These are phyloP conservation scores for Meyerozyma sp. DNA, from an alignment of 1,139 yeast species.

Conservation along the genomic window DNA sequence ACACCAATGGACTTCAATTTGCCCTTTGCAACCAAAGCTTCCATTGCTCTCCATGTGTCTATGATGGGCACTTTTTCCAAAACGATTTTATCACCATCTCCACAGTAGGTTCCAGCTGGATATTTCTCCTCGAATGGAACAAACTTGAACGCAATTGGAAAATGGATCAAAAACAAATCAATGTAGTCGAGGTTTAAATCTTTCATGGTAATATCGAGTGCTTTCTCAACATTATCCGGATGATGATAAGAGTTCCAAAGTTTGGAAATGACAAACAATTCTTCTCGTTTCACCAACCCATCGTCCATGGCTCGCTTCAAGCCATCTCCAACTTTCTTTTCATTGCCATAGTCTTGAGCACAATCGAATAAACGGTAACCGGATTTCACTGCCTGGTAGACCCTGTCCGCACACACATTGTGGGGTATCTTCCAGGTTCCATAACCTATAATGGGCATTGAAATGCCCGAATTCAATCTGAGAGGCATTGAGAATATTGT, in stretches of 20 bases:
- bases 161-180: slow-evolving; percentile 73
- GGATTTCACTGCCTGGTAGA: slow-evolving; percentile 60
- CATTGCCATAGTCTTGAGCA: slow-evolving; percentile 77
- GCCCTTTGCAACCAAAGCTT: slow-evolving; percentile 51
- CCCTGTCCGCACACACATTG: slow-evolving; percentile 50
- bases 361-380: slow-evolving; percentile 78
- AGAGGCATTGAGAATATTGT: slow-evolving; percentile 22
- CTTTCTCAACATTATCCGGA: slow-evolving; percentile 52
- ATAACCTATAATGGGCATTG: slow-evolving; percentile 60
- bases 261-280: slow-evolving; percentile 70
- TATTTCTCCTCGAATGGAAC: slow-evolving; percentile 70
- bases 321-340: slow-evolving; percentile 69
- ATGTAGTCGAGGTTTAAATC: slow-evolving; percentile 66
- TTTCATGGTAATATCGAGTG: slow-evolving; percentile 55
- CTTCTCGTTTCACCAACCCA: slow-evolving; percentile 66
- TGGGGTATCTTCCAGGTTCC: slow-evolving; percentile 67
- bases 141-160: slow-evolving; percentile 72
- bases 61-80: slow-evolving; percentile 67
- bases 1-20: slow-evolving; percentile 72
- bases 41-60: slow-evolving; percentile 80
- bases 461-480: slow-evolving; percentile 53
- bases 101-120: slow-evolving; percentile 71
- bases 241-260: slow-evolving; percentile 78
- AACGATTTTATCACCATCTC: slow-evolving; percentile 49
- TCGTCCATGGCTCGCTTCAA: slow-evolving; percentile 59